Conservation (phyloP, 1,139 yeast species). For the Ogataea hybrid region DNA sequence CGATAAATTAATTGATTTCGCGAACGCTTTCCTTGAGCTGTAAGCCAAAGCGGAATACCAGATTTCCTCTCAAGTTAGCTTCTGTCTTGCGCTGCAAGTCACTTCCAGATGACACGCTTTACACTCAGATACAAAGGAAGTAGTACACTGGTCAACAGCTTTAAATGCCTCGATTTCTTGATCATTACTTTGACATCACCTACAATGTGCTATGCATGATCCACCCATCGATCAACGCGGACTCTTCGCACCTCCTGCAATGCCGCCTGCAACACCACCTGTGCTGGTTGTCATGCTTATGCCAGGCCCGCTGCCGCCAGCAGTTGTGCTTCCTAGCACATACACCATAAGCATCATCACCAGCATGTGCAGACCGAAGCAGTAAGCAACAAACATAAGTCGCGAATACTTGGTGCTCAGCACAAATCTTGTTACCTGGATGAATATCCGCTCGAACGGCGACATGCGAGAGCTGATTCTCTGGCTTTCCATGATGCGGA, state of each 20-base stretch:
- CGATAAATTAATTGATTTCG: slow-evolving; percentile 1
- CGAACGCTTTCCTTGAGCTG: slow-evolving; percentile 1
- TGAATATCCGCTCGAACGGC: slow-evolving; percentile 76
- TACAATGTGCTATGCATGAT: no score
- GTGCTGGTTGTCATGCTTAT: slow-evolving; percentile 22
- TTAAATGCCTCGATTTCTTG: neutral
- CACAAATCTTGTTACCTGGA: slow-evolving; percentile 69
- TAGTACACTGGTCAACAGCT: no score
- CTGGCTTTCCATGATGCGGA: slow-evolving; percentile 75
- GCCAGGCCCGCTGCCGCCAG: slow-evolving; percentile 33
- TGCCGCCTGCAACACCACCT: slow-evolving; percentile 25
- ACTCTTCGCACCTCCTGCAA: neutral
- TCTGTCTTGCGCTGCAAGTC: no score
- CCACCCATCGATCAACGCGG: neutral
- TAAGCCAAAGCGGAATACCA: neutral
- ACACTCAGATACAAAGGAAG: no score
- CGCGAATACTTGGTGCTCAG: slow-evolving; percentile 73
- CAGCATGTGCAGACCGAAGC: slow-evolving; percentile 70
- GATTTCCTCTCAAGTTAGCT: neutral
- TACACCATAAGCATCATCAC: slow-evolving; percentile 67
- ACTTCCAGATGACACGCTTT: no score
- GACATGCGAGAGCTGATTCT: slow-evolving; percentile 71
- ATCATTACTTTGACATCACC: slow-evolving; percentile 2
- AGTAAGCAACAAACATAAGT: slow-evolving; percentile 70
- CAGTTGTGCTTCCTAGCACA: slow-evolving; percentile 41